A percentile compares a stretch with the other conserved stretches of the same genome.
phyloP scores from a whole-genome alignment of 1,284 basidiomycete genomes.

The Wallemia ichthyophaga region DNA sequence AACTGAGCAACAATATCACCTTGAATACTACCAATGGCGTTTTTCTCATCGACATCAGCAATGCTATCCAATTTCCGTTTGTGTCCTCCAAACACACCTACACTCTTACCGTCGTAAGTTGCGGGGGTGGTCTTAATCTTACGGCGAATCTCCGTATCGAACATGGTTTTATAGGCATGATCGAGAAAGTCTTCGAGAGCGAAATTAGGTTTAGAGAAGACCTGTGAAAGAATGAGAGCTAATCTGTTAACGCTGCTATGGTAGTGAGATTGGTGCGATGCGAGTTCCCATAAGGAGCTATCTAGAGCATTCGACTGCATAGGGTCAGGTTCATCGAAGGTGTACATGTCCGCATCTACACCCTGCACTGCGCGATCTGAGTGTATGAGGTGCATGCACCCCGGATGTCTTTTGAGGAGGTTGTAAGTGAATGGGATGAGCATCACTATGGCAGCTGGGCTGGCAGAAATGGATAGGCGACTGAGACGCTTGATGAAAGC shows the following conservation, averaged over 20 bases:
- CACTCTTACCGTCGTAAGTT: constrained; percentile 14
- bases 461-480: constrained; percentile 48
- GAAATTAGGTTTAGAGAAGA: constrained; percentile 73
- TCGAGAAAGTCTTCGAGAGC: constrained; percentile 88
- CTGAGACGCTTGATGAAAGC: constrained; percentile 81
- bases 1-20: not conserved
- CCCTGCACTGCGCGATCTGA: constrained; percentile 10
- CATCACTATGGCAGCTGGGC: constrained; percentile 69
- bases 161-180: constrained; percentile 70
- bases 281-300: constrained; percentile 75
- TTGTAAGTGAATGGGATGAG: constrained; percentile 86
- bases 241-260: constrained; percentile 54
- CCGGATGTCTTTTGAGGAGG: constrained; percentile 66
- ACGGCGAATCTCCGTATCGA: constrained; percentile 53
- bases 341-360: constrained; percentile 33
- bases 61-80: not conserved
- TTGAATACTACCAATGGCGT: not conserved
- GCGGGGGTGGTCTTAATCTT: constrained; percentile 56
- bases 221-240: constrained; percentile 57
- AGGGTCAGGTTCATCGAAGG: constrained; percentile 36
- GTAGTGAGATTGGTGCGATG: constrained; percentile 52
- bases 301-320: constrained; percentile 45
- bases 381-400: constrained; percentile 79
- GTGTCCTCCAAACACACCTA: not conserved
- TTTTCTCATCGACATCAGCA: not conserved